Base-by-base conservation (phyloP, 2,329 filamentous ascomycete genomes). In the Calonectria montana region DNA sequence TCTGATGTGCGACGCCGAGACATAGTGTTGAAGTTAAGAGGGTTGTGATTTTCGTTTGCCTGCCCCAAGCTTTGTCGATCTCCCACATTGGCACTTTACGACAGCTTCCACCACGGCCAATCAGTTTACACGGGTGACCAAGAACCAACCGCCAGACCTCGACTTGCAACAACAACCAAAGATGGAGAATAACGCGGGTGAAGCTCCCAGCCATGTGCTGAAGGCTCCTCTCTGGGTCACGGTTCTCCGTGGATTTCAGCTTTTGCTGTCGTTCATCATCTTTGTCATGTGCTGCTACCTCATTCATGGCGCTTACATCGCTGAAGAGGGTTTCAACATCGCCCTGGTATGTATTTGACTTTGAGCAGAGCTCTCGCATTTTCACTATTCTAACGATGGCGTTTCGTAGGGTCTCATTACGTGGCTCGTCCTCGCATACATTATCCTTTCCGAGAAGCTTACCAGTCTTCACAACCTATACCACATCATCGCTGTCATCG, bases 401-500 rank as follows among this genome's bases (percentile, higher is more conserved):
- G 3, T 45, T 45, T 15, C 47, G 2, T 41, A 88, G 87, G 78
- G 81, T 18, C 65, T 88, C 72, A 81, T 88, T 73, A 88, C 86
- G 27, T 88, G 86, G 86, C 62, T 87, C 37, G 78, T 84, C 48
- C 78, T 87, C 37, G 74, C 78, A 13, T 88, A 88, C 79, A 76
- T 79, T 23, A 62, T 88, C 73, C 73, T 86, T 3, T 80, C 85
- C 23, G 86, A 87, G 69, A 86, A 83, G 67, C 71, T 85, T 18
- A 12, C 79, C 8, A 70, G 76, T 5, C 80, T 84, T 45, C 83
- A 79, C 23, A 27, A 65, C 1, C 76, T 79, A 21, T 88, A 88
- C 75, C 84, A 88, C 73, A 81, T 87, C 69, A 82, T 84, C 73
- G 86, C 86, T 47, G 80, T 87, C 12, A 78, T 88, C 9, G 79